Conservation (phyloP, 179 eudicot species). For the Patellifolia procumbens region DNA sequence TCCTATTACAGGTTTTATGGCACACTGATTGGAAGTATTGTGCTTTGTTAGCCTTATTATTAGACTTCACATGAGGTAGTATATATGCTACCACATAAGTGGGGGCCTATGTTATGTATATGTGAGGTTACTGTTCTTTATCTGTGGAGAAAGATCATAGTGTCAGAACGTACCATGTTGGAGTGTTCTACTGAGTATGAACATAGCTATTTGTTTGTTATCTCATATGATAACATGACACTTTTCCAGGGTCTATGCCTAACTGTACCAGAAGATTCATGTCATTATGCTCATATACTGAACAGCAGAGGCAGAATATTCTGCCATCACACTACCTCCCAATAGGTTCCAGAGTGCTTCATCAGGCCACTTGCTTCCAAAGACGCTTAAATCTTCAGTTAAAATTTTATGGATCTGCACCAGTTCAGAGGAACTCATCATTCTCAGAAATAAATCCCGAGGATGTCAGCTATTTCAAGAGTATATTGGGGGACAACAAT, state of each 20-base stretch:
- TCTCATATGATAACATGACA: constrained; percentile 1
- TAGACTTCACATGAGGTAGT: not conserved
- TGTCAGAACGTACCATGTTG: not conserved
- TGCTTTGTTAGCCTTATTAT: not conserved
- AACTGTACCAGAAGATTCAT: constrained; percentile 19
- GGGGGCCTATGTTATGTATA: not conserved
- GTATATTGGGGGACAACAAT: constrained; percentile 72
- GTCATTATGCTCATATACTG: constrained; percentile 23
- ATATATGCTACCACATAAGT: not conserved
- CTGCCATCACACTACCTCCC: constrained; percentile 12
- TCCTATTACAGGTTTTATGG: not conserved
- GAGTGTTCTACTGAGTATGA: not conserved
- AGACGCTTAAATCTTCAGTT: constrained; percentile 30
- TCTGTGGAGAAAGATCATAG: not conserved
- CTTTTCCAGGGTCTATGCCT: constrained; percentile 40
- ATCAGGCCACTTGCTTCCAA: constrained; percentile 17
- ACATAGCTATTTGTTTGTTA: not conserved
- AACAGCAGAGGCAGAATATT: constrained; percentile 20
- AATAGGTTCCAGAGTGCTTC: constrained; percentile 19
- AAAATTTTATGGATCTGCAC: constrained; percentile 53
- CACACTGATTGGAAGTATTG: not conserved
- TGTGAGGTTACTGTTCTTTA: not conserved
- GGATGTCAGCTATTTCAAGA: constrained; percentile 71
- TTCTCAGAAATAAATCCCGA: constrained; percentile 65
- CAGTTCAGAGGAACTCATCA: constrained; percentile 50